Base-by-base conservation (phyloP, 306 rosid genomes). In the Vicia faba region DNA sequence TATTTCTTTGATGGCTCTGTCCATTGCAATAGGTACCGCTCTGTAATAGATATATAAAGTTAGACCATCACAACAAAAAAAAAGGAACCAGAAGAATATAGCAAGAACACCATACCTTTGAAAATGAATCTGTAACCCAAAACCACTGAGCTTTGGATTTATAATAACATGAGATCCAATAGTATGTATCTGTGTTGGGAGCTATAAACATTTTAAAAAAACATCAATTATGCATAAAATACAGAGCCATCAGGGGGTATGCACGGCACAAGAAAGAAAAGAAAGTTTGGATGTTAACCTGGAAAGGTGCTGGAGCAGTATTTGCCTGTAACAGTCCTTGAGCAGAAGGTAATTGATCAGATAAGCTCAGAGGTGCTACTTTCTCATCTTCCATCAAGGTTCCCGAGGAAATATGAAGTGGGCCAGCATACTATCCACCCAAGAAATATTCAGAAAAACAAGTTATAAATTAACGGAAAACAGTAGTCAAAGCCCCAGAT, bases 1-100 rank as follows among this genome's bases (percentile, higher is more conserved):
- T 28, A 91, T 95, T 62, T 95, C 96, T 73, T 88, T 91, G 76
- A 95, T 89, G 64, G 99, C 97, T 84, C 92, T 82, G 66, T 95
- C 96, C 97, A 95, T 91, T 23, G 99, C 97, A 75, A 86, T 70
- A 8, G 97, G 97, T 60, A 95, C 97, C 35, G 74, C 80, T 81
- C 99, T 91, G 83, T 45, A 75, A 68, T 71, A 58, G 50, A 53
- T 0, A 53, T 44, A 75, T 7, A 54, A 61, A 43, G 70, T 66
- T 74, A 79, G 76, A 11, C 33, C 45, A 25, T 29, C 44, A 46
- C 45, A 44, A 7, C 66, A 26, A 69, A 25, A 51, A 18, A 74
- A 63, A 9, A 64, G 71, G 15, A 50, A 56, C 48, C 62, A 49
- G 64, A 70, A 70, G 55, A 61, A 26, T 23, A 33, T 14, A 51